A percentile compares a stretch with the other conserved stretches of the same genome.
Conservation (phyloP, 371 early-diverging fungal species). For the Rhizopus delemar region DNA sequence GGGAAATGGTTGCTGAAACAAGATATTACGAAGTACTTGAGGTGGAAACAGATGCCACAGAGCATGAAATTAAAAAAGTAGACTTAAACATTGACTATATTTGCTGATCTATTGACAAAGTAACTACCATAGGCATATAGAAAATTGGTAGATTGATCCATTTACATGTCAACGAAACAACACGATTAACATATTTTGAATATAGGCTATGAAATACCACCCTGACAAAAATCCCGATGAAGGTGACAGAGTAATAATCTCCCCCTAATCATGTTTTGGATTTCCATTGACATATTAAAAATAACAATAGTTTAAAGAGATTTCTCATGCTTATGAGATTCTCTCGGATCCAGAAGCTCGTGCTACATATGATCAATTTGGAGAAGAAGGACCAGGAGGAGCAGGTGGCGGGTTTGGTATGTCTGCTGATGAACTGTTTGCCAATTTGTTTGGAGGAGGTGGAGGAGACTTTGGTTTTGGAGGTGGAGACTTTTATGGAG, state of each 20-base stretch:
- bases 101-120: neutral
- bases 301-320: constrained; percentile 78
- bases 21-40: constrained; percentile 92
- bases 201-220: constrained; percentile 92
- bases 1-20: constrained; percentile 76
- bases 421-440: constrained; percentile 84
- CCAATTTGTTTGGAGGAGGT: constrained; percentile 77
- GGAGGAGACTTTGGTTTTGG: constrained; percentile 4
- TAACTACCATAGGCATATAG: constrained; percentile 75
- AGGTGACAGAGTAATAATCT: constrained; percentile 37
- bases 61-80: constrained; percentile 85
- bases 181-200: too few relatives aligned
- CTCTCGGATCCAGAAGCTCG: constrained; percentile 88
- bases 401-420: constrained; percentile 59
- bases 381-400: constrained; percentile 80
- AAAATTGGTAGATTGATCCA: constrained; percentile 61
- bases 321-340: constrained; percentile 94
- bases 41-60: constrained; percentile 76
- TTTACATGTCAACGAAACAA: neutral
- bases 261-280: neutral
- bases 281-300: neutral
- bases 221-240: constrained; percentile 82
- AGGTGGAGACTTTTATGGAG: constrained; percentile 45
- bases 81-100: neutral
- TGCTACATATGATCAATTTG: constrained; percentile 84